phyloP scores from a whole-genome alignment of 2,329 filamentous ascomycete genomes.

The Raffaelea albimanens region DNA sequence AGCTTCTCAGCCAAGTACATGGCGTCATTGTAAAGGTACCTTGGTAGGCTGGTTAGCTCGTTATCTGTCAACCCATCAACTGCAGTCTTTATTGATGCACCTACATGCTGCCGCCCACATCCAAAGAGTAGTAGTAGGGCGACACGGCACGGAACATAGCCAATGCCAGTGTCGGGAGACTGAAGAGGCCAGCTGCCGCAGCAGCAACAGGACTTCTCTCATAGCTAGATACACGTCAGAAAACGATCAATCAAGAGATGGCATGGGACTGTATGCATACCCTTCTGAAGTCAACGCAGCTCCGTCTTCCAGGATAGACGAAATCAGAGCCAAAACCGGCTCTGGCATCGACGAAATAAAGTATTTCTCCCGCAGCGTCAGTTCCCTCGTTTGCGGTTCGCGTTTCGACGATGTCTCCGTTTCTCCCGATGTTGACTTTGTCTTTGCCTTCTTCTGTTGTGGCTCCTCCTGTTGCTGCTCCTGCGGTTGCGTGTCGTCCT shows the following conservation, averaged over 20 bases:
- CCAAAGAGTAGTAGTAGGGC: slow-evolving; percentile 60
- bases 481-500: slow-evolving; percentile 12
- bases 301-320: slow-evolving; percentile 49
- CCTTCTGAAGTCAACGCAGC: slow-evolving; percentile 46
- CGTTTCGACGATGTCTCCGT: not conserved
- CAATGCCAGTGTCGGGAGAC: slow-evolving; percentile 60
- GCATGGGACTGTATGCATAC: slow-evolving; percentile 20
- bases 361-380: slow-evolving; percentile 78
- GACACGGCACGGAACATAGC: slow-evolving; percentile 75
- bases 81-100: slow-evolving; percentile 14
- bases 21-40: slow-evolving; percentile 60
- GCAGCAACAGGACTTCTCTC: slow-evolving; percentile 51
- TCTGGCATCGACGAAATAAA: slow-evolving; percentile 82
- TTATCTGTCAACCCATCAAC: too few species aligned
- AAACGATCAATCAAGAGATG: not conserved
- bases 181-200: slow-evolving; percentile 61
- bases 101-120: slow-evolving; percentile 55
- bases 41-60: slow-evolving; percentile 17
- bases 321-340: slow-evolving; percentile 60
- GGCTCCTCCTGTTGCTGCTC: slow-evolving; percentile 16
- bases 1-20: slow-evolving; percentile 53
- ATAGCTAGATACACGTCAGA: slow-evolving; percentile 17
- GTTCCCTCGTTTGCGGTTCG: slow-evolving; percentile 39
- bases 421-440: slow-evolving; percentile 4
- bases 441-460: slow-evolving; percentile 3